Conservation (phyloP, 2,329 filamentous ascomycete species). For the Ophiostoma montium region DNA sequence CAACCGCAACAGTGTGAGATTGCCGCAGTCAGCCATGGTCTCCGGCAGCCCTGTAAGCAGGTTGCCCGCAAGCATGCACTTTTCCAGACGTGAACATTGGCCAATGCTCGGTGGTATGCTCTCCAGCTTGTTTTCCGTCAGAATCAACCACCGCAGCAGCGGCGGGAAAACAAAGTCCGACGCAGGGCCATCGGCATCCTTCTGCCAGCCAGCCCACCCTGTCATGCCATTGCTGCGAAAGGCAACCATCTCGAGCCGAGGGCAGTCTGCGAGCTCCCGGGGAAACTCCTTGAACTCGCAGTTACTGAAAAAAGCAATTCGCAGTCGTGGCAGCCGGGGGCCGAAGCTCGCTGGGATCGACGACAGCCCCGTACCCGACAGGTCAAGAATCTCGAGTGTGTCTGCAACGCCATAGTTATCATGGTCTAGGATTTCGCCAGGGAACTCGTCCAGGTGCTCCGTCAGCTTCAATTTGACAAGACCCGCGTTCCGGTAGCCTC, state of each 20-base stretch:
- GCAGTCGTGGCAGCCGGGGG: conserved; percentile 26
- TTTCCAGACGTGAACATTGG: conserved; percentile 27
- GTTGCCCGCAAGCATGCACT: conserved; percentile 36
- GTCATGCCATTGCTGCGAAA: conserved; percentile 33
- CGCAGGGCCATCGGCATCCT: conserved; percentile 19
- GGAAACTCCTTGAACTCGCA: conserved; percentile 31
- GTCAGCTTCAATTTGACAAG: conserved; percentile 23
- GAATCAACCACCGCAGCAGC: conserved; percentile 31
- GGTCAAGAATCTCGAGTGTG: conserved; percentile 31
- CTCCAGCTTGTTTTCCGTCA: conserved; percentile 30
- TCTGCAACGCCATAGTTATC: conserved; percentile 18
- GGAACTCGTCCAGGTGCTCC: conserved; percentile 22
- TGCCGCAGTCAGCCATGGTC: conserved; percentile 29
- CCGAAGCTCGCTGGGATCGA: conserved; percentile 26
- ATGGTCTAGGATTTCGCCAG: conserved; percentile 24
- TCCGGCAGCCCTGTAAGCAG: conserved; percentile 24
- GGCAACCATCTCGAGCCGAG: conserved; percentile 33
- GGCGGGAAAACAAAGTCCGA: conserved; percentile 25
- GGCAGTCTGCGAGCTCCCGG: conserved; percentile 25
- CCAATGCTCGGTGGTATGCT: conserved; percentile 28
- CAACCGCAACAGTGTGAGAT: conserved; percentile 29
- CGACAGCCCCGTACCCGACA: conserved; percentile 31
- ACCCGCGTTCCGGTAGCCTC: conserved; percentile 19
- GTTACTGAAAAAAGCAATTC: conserved; percentile 31
- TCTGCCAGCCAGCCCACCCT: conserved; percentile 15